Base-by-base conservation (phyloP, 768 basidiomycete species). In the Podaxis pistillaris region DNA sequence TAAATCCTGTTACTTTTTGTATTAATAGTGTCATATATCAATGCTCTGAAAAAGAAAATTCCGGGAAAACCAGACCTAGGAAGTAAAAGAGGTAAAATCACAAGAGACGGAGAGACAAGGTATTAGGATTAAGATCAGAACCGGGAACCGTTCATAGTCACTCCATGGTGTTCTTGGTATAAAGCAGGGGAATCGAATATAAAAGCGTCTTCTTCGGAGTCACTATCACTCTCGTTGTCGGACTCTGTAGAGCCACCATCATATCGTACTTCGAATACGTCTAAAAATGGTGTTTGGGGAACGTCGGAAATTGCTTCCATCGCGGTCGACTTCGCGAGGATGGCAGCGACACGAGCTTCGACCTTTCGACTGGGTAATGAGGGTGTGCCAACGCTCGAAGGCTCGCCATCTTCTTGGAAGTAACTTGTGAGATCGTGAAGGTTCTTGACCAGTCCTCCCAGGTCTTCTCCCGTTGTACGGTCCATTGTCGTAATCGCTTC, bases 301-400 rank as follows among this genome's bases (percentile, higher is more conserved):
- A 82, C 75, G 66, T 88, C 88, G 8, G 78, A 76, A 15, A 81
- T 68, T 50, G 82, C 66, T 51, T 82, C 82, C 5, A 75, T 70
- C 9, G 79, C 84, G 2, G 85, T 88, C n/a, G 90, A 91, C 73
- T 91, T 90, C 40, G 90, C 90, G 24, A 93, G 82, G 66, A 93
- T 93, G 28, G 90, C 89, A 5, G 91, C 91, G 6, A 92, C 90
- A 15, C 88, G 84, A 49, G 90, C 91, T 72, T 91, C 90, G 3
- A 92, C 74, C 61, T 83, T 82, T 58, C 85, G 80, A 64, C 83
- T 86, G 1, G 86, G 88, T 46, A 81, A 64, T 56, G 78, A 71
- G 64, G 79, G 64, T 15, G 73, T 74, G 17, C 70, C 70, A 17
- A 66, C 71, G 24, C 58, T 24, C 4, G 69, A 63, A 19, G 68